These are phyloP conservation scores for Tympanopsis confertula DNA, from an alignment of 2,329 filamentous ascomycete species.

Conservation along the genomic window DNA sequence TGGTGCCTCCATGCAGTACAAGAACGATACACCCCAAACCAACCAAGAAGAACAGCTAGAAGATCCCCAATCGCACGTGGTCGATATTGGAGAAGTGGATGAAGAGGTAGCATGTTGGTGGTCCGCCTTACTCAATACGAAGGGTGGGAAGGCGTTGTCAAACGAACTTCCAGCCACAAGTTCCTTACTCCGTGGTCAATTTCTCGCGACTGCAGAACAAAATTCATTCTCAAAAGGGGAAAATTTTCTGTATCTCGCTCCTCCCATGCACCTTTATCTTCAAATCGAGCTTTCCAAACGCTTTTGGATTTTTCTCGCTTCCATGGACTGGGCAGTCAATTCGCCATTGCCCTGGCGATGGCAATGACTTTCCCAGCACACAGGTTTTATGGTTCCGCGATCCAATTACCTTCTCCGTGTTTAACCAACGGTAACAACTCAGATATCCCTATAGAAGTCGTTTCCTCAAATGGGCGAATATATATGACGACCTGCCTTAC, in stretches of 20 bases:
- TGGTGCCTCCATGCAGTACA: background rate
- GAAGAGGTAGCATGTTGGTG: background rate
- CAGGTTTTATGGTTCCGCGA: background rate
- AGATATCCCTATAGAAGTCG: background rate
- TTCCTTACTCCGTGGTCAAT: background rate
- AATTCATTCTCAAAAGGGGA: background rate
- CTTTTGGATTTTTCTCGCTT: background rate
- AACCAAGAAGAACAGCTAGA: background rate
- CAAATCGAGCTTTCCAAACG: background rate
- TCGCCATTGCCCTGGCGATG: background rate
- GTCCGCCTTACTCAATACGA: background rate
- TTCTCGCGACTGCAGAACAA: background rate
- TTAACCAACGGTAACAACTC: background rate
- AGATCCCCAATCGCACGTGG: background rate
- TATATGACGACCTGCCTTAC: background rate
- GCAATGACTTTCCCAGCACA: background rate
- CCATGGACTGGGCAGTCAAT: background rate
- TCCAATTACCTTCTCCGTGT: background rate
- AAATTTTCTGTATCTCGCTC: background rate
- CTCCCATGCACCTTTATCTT: background rate
- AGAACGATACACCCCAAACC: background rate
- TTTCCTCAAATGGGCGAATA: background rate
- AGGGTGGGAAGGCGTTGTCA: background rate
- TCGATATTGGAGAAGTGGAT: background rate
- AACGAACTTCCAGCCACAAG: background rate